Evolutionary conservation across 805 yeast species (phyloP), one percentile per base, ranked within the genome.

Genomic region (Scheffersomyces coipomensis): DNA sequence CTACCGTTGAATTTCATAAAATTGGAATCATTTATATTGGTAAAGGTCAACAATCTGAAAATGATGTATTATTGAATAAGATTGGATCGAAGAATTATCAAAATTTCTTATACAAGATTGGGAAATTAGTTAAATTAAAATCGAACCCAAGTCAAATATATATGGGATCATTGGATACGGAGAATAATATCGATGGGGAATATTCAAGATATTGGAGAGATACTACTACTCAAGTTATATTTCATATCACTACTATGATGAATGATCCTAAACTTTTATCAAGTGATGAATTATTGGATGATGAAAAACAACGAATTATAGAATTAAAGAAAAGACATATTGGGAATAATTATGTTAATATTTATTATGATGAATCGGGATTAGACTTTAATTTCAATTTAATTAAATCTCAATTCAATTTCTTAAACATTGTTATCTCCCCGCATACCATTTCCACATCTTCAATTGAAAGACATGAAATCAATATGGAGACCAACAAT

Each of bases 211-310:
- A 78, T 35, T 85, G 91, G 88, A 72, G 76, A 35, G 85, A 84
- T 46, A 80, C 83, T 53, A 76, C 78, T 24, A 70, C 80, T 1
- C 96, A 88, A 51, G 62, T 87, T 30, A 75, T 87, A 8, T 88
- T 78, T 58, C 96, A 88, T 56, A 76, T 86, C 8, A 81, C 89
- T 2, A 86, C 96, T 0, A 60, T 88, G 74, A 88, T 88, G 95
- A 88, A 90, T 2, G 68, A 72, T 37, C 49, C 49, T 31, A 58
- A 51, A 27, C 15, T 13, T 27, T 27, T 27, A 27, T 8, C 13
- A 2, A 52, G 56, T 12, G 84, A 82, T 46, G 18, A 7, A 15
- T 11, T 16, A 9, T 67, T 72, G 35, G 26, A 29, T 5, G 29
- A 24, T 19, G 37, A 33, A 2, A 6, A 17, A 6, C 40, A 37